Evolutionary conservation across 1,139 yeast genomes (phyloP).

Genomic region (Debaryomyces udenii): DNA sequence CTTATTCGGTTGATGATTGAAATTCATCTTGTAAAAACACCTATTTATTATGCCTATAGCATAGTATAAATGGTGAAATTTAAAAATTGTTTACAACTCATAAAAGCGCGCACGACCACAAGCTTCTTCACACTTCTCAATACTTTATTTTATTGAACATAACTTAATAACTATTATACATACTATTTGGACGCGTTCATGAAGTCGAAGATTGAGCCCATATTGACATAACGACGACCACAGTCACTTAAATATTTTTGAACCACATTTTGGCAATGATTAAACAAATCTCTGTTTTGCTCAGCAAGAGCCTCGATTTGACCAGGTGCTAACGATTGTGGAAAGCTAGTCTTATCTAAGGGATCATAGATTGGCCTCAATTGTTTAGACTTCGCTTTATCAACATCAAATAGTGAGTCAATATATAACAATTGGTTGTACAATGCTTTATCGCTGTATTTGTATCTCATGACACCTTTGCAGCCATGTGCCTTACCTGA

Average conservation of each 20-base stretch:
- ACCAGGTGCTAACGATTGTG: constrained; percentile 52
- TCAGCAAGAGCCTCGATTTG: constrained; percentile 76
- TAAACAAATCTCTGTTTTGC: constrained; percentile 71
- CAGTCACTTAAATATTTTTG: constrained; percentile 77
- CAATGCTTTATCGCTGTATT: constrained; percentile 75
- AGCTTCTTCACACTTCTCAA: neutral
- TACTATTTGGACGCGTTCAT: constrained; percentile 25
- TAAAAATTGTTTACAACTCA: too few species aligned
- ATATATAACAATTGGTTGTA: constrained; percentile 87
- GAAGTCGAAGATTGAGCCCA: constrained; percentile 77
- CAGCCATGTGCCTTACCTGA: constrained; percentile 69
- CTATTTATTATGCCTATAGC: neutral
- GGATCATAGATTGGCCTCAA: constrained; percentile 52
- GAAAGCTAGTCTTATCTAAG: constrained; percentile 29
- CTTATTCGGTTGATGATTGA: constrained; percentile 19
- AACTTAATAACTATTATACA: constrained; percentile 4
- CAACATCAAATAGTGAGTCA: constrained; percentile 78
- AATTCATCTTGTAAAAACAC: constrained; percentile 16
- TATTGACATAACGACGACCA: constrained; percentile 90
- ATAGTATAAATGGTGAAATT: too few species aligned
- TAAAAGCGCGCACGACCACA: constrained; percentile 8
- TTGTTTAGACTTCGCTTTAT: constrained; percentile 64
- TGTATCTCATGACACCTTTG: constrained; percentile 81
- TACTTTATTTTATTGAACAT: constrained; percentile 1
- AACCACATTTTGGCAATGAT: constrained; percentile 60